Percentiles rank a stretch among this genome's conserved stretches.
phyloP scores from a whole-genome alignment of 1,284 basidiomycete species.

The Ganoderma lucidum region DNA sequence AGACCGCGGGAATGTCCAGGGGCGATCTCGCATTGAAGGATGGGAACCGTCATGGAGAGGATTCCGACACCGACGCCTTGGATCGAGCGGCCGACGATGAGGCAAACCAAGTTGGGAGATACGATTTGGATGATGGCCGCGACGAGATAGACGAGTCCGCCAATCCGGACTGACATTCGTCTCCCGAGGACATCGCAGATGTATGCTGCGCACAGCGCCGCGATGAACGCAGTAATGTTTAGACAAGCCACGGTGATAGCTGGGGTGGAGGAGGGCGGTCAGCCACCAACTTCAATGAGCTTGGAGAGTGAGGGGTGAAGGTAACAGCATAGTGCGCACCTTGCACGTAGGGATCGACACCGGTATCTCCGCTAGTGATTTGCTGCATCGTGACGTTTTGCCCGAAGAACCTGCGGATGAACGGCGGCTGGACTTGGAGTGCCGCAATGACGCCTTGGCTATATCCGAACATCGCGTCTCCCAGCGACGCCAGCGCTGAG shows the following conservation, averaged over 20 bases:
- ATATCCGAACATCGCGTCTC: conserved; percentile 65
- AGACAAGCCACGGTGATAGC: conserved; percentile 60
- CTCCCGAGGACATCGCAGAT: conserved; percentile 57
- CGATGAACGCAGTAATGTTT: conserved; percentile 58
- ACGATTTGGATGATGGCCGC: conserved; percentile 56
- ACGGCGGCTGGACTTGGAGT: conserved; percentile 60
- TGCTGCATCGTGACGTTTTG: conserved; percentile 50
- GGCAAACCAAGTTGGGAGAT: conserved; percentile 49
- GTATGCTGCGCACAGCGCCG: conserved; percentile 56
- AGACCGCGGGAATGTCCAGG: conserved; percentile 59
- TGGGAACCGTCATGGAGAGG: conserved; percentile 60
- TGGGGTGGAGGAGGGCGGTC: conserved; percentile 30
- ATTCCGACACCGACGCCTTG: conserved; percentile 58
- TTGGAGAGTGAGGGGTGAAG: neutral
- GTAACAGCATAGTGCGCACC: conserved; percentile 42
- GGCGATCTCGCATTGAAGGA: conserved; percentile 63
- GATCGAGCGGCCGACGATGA: conserved; percentile 57
- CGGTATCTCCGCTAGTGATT: conserved; percentile 50
- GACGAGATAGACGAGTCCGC: conserved; percentile 56
- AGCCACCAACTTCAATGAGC: conserved; percentile 7
- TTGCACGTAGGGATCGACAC: conserved; percentile 55
- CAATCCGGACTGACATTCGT: conserved; percentile 56
- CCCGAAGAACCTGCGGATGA: conserved; percentile 57
- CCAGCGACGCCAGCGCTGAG: conserved; percentile 59
- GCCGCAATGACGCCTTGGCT: conserved; percentile 61